These are phyloP conservation scores for Crithidia mellificae DNA, from an alignment of 208 protist species.

Conservation along the genomic window DNA sequence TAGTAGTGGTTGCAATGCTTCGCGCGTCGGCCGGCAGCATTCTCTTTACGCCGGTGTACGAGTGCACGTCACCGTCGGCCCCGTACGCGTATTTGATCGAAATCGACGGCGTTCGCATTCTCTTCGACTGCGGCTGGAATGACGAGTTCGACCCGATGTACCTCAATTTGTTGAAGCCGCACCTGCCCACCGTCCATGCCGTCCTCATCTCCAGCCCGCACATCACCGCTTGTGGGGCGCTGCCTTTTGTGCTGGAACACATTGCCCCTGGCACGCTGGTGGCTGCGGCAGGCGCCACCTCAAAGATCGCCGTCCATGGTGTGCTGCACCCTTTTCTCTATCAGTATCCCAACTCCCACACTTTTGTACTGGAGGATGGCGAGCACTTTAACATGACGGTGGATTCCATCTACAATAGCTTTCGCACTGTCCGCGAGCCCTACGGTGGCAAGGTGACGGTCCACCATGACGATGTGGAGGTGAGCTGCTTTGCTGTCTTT, in stretches of 20 bases:
- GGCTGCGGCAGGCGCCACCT: slow-evolving; percentile 57
- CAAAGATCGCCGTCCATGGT: slow-evolving; percentile 81
- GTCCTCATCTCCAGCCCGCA: slow-evolving; percentile 84
- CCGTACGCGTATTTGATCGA: slow-evolving; percentile 79
- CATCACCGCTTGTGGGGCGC: slow-evolving; percentile 74
- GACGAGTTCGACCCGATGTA: slow-evolving; percentile 60
- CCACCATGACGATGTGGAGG: slow-evolving; percentile 48
- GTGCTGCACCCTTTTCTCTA: slow-evolving; percentile 82
- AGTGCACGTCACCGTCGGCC: slow-evolving; percentile 33
- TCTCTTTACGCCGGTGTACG: slow-evolving; percentile 44
- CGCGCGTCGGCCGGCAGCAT: slow-evolving; percentile 49
- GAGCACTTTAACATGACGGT: slow-evolving; percentile 67
- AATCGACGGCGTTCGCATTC: slow-evolving; percentile 81
- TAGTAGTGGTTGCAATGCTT: slow-evolving; percentile 26
- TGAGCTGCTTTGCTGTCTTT: slow-evolving; percentile 72
- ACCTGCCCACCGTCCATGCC: slow-evolving; percentile 53
- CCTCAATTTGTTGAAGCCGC: slow-evolving; percentile 52
- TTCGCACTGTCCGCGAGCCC: slow-evolving; percentile 75
- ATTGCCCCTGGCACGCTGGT: slow-evolving; percentile 66
- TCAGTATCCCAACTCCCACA: slow-evolving; percentile 69
- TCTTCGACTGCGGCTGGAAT: slow-evolving; percentile 90
- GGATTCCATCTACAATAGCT: slow-evolving; percentile 85
- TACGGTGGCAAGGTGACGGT: slow-evolving; percentile 79
- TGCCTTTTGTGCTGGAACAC: slow-evolving; percentile 82
- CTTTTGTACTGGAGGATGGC: slow-evolving; percentile 31